These are phyloP conservation scores for Acacia confusa DNA, from an alignment of 306 rosid species.

Conservation along the genomic window DNA sequence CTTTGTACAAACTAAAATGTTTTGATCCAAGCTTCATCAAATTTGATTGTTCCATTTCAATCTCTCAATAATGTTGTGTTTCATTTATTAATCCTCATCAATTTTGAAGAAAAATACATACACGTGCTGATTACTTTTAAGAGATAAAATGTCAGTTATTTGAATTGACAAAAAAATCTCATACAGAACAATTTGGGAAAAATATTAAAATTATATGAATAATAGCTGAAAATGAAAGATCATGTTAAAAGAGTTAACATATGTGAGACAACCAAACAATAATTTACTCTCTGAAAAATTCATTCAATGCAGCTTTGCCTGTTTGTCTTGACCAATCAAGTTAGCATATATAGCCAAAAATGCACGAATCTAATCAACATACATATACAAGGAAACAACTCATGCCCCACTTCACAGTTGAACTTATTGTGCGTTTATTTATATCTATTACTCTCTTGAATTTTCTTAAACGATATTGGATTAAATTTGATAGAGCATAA, in stretches of 20 bases:
- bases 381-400: neutral
- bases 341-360: neutral
- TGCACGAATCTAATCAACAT: neutral
- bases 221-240: neutral
- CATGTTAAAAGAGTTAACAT: neutral
- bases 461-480: neutral
- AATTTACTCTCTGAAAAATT: neutral
- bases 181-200: neutral
- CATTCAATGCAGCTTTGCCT: slow-evolving; percentile 17
- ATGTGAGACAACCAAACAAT: neutral
- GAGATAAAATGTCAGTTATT: neutral
- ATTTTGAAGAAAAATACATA: neutral
- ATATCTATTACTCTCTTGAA: neutral
- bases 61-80: neutral
- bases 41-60: neutral
- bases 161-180: neutral
- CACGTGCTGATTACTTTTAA: neutral
- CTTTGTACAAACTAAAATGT: neutral
- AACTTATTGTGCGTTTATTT: neutral
- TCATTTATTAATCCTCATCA: neutral
- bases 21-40: neutral
- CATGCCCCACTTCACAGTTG: slow-evolving; percentile 7
- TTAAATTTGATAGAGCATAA: too few relatives aligned
- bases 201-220: neutral
- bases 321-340: slow-evolving; percentile 30